phyloP scores from a whole-genome alignment of 140 eudicot species.

The Senecio squalidus region DNA sequence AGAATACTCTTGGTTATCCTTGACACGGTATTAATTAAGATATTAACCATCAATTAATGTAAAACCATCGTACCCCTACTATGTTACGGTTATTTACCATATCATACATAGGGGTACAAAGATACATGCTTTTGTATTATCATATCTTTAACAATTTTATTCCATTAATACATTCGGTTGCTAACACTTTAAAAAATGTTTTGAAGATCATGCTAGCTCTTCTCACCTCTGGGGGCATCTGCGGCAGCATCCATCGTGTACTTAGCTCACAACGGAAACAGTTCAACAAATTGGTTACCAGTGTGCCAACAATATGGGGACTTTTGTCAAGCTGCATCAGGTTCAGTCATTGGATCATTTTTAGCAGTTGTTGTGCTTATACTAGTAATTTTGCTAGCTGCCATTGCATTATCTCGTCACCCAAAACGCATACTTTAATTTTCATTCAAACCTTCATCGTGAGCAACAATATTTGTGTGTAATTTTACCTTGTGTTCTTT shows the following conservation, averaged over 20 bases:
- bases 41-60: not conserved
- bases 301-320: constrained; percentile 48
- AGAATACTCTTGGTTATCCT: constrained; percentile 41
- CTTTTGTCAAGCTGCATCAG: constrained; percentile 50
- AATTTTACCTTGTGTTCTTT: constrained; percentile 21
- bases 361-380: constrained; percentile 30
- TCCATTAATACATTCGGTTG: not conserved
- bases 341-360: constrained; percentile 63
- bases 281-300: constrained; percentile 46
- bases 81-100: not conserved
- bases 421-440: constrained; percentile 21
- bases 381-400: constrained; percentile 42
- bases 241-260: constrained; percentile 57
- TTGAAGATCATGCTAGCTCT: constrained; percentile 39
- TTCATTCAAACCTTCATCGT: not conserved
- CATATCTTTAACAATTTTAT: too few species aligned
- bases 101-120: not conserved
- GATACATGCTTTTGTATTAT: not conserved
- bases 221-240: constrained; percentile 47
- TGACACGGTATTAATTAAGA: constrained; percentile 47
- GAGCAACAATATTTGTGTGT: constrained; percentile 20
- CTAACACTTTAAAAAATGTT: not conserved
- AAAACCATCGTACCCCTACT: not conserved
- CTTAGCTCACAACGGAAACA: constrained; percentile 59
- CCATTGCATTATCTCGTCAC: constrained; percentile 45